Evolutionary conservation across 164 flowering plant species (phyloP).

Genomic region (Aristolochia contorta): DNA sequence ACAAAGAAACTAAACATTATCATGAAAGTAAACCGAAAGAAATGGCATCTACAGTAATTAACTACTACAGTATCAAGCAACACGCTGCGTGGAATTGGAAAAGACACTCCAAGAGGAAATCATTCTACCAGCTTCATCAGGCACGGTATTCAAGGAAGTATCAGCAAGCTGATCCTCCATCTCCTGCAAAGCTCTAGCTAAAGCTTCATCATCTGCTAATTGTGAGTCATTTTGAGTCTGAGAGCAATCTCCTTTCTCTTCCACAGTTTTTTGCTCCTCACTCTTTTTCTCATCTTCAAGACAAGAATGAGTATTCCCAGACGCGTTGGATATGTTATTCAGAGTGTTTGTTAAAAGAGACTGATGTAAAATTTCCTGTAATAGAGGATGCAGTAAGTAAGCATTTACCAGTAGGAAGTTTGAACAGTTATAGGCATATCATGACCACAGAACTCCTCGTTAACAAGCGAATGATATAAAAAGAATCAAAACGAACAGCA

Average conservation of each 20-base stretch:
- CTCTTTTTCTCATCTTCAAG: constrained; percentile 6
- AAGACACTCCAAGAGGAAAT: not conserved
- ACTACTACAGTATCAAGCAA: too few relatives aligned
- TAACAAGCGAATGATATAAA: too few relatives aligned
- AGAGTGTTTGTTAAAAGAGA: constrained; percentile 11
- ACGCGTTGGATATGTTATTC: constrained; percentile 7
- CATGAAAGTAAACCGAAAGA: too few relatives aligned
- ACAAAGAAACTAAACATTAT: too few relatives aligned
- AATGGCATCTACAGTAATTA: too few relatives aligned
- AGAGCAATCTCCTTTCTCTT: constrained; percentile 11
- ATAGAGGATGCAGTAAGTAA: not conserved
- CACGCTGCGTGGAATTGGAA: not conserved
- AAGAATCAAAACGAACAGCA: not conserved
- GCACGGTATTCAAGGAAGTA: constrained; percentile 6
- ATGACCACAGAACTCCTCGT: not conserved
- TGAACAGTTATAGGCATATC: not conserved
- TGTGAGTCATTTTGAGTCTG: constrained; percentile 11
- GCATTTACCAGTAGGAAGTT: not conserved
- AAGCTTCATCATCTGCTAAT: constrained; percentile 21
- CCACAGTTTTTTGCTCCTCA: not conserved
- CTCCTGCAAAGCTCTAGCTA: constrained; percentile 21
- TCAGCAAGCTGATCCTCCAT: constrained; percentile 11
- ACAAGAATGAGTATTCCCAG: constrained; percentile 11
- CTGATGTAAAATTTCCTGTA: constrained; percentile 19
- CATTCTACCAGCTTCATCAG: constrained; percentile 15